A percentile compares a stretch with the other conserved stretches of the same genome.
phyloP scores from a whole-genome alignment of 2,329 filamentous ascomycete species.

The Parastagonospora nodorum region DNA sequence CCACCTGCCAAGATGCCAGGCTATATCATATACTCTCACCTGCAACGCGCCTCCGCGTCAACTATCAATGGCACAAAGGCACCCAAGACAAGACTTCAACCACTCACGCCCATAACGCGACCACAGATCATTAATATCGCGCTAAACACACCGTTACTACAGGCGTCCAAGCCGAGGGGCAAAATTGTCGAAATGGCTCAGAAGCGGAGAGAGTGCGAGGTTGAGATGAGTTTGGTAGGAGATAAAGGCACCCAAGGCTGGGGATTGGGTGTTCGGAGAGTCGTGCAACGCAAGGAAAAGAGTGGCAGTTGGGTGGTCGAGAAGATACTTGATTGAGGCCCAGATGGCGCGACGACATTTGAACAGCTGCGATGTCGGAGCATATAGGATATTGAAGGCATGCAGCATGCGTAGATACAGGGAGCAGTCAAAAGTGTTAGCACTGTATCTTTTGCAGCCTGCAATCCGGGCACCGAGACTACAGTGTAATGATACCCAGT shows the following conservation, averaged over 20 bases:
- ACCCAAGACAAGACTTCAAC: conserved; percentile 80
- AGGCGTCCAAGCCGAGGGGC: conserved; percentile 89
- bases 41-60: conserved; percentile 70
- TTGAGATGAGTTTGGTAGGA: conserved; percentile 75
- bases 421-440: too few relatives aligned
- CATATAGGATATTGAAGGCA: too few relatives aligned
- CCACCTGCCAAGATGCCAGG: conserved; percentile 66
- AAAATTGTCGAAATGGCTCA: conserved; percentile 64
- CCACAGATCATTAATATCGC: conserved; percentile 78
- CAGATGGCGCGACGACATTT: background rate
- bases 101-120: conserved; percentile 78
- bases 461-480: background rate
- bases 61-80: conserved; percentile 38
- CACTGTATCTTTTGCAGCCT: too few relatives aligned
- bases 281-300: conserved; percentile 75
- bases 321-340: conserved; percentile 48
- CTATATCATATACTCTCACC: conserved; percentile 84
- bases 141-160: conserved; percentile 81
- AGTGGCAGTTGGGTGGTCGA: conserved; percentile 74
- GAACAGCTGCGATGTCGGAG: too few relatives aligned
- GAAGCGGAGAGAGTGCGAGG: conserved; percentile 75
- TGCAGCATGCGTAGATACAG: too few relatives aligned
- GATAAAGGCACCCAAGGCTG: conserved; percentile 74
- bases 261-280: conserved; percentile 83
- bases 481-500: background rate